These are phyloP conservation scores for Micractinium conductrix DNA, from an alignment of 139 green algal species.

Conservation along the genomic window DNA sequence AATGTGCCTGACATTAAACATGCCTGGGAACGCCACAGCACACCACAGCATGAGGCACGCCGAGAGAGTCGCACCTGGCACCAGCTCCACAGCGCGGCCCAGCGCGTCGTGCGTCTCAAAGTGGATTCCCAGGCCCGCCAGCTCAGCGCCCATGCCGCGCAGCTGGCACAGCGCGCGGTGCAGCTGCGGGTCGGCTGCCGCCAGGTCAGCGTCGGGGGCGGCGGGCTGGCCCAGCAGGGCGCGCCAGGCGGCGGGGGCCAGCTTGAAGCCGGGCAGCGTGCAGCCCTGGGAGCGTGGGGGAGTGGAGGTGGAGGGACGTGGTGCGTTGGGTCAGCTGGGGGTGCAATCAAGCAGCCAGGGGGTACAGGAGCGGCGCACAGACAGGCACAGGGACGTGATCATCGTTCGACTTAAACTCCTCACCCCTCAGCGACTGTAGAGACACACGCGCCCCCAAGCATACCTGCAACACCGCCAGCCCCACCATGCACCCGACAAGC, in stretches of 20 bases:
- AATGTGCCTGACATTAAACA: too few relatives aligned
- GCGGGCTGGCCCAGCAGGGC: slow-evolving; percentile 33
- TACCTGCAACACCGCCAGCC: not conserved
- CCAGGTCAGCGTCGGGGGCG: slow-evolving; percentile 23
- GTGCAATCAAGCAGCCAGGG: too few relatives aligned
- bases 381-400: too few relatives aligned
- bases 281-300: slow-evolving; percentile 14
- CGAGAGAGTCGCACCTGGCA: too few relatives aligned
- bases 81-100: not conserved
- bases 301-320: not conserved
- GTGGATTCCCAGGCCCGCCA: slow-evolving; percentile 24
- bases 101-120: slow-evolving; percentile 20
- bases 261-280: slow-evolving; percentile 35
- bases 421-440: too few relatives aligned
- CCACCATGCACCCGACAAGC: slow-evolving; percentile 35
- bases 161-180: slow-evolving; percentile 13
- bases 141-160: not conserved
- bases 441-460: too few relatives aligned
- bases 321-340: not conserved
- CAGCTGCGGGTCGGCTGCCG: slow-evolving; percentile 12
- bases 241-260: slow-evolving; percentile 32
- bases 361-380: not conserved
- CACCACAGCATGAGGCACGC: too few relatives aligned
- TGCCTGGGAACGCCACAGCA: too few relatives aligned
- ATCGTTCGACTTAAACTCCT: too few relatives aligned